Evolutionary conservation across 192 early-diverging fungal genomes (phyloP).

Genomic region (Backusella westeae): DNA sequence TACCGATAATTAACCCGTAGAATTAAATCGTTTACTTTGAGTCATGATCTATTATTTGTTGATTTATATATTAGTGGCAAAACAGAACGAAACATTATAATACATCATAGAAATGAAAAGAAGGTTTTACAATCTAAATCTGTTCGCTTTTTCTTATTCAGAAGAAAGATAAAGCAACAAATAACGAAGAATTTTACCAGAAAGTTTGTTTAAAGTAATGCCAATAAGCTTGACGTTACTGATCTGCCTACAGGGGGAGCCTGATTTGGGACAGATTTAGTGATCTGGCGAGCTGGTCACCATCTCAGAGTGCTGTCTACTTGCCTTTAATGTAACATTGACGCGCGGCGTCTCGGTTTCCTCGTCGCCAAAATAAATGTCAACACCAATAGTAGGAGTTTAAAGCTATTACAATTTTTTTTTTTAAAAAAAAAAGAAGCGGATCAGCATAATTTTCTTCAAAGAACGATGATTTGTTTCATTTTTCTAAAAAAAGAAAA

Average conservation of each 20-base stretch:
- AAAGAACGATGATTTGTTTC: too few relatives aligned
- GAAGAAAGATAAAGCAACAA: background rate
- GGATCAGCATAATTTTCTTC: too few relatives aligned
- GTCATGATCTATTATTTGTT: background rate
- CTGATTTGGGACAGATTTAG: conserved; percentile 53
- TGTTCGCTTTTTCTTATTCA: background rate
- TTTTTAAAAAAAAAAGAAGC: background rate
- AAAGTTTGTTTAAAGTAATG: conserved; percentile 68
- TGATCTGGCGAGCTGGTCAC: conserved; percentile 40
- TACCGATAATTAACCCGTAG: background rate
- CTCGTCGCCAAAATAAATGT: conserved; percentile 37
- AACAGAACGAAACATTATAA: background rate
- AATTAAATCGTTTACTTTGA: background rate
- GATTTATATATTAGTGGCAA: background rate
- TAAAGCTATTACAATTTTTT: background rate
- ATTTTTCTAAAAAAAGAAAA: too few relatives aligned
- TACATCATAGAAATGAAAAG: background rate
- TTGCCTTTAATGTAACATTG: conserved; percentile 64
- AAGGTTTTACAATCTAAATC: background rate
- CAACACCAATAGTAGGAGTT: conserved; percentile 43
- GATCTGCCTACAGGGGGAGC: conserved; percentile 76
- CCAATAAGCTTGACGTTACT: conserved; percentile 68
- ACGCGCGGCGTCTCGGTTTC: conserved; percentile 75
- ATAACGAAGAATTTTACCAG: conserved; percentile 74
- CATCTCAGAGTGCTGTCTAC: conserved; percentile 26